A percentile compares a stretch with the other conserved stretches of the same genome.
phyloP scores from a whole-genome alignment of 257 asterid species.

The Echium plantagineum region DNA sequence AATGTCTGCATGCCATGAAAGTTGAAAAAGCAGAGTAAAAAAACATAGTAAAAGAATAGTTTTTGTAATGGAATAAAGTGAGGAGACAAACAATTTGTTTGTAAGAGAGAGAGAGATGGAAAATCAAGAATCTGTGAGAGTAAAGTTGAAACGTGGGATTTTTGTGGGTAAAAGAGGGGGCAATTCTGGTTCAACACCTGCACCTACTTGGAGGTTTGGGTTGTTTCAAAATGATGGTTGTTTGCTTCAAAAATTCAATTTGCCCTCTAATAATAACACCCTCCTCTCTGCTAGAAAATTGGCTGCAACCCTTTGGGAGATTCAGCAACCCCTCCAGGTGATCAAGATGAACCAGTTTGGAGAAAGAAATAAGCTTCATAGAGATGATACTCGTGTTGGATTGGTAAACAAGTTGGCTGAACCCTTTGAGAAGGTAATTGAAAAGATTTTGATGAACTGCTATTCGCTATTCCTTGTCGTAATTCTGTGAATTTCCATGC shows the following conservation, averaged over 20 bases:
- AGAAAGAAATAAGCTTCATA: slow-evolving; percentile 17
- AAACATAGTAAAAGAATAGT: neutral
- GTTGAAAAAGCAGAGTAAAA: slow-evolving; percentile 14
- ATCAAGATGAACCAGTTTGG: slow-evolving; percentile 22
- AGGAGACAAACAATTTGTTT: slow-evolving; percentile 9
- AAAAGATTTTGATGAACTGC: neutral
- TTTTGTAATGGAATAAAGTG: neutral
- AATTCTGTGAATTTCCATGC: no score
- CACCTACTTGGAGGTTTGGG: slow-evolving; percentile 68
- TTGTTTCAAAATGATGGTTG: slow-evolving; percentile 43
- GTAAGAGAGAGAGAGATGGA: slow-evolving; percentile 9
- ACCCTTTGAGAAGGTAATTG: slow-evolving; percentile 3
- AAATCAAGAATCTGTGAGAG: no score
- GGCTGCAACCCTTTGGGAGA: slow-evolving; percentile 77
- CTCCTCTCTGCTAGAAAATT: slow-evolving; percentile 66
- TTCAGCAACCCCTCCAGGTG: slow-evolving; percentile 26
- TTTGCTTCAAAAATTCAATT: slow-evolving; percentile 34
- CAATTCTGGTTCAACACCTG: slow-evolving; percentile 42
- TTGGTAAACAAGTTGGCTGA: slow-evolving; percentile 10
- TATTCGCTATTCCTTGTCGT: neutral
- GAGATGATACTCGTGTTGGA: slow-evolving; percentile 12
- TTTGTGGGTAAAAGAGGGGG: slow-evolving; percentile 59
- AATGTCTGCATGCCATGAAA: slow-evolving; percentile 32
- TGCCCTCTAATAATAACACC: slow-evolving; percentile 21
- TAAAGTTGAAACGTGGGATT: slow-evolving; percentile 41